Base-by-base conservation (phyloP, 805 yeast species). In the Saturnispora serradocipensis region DNA sequence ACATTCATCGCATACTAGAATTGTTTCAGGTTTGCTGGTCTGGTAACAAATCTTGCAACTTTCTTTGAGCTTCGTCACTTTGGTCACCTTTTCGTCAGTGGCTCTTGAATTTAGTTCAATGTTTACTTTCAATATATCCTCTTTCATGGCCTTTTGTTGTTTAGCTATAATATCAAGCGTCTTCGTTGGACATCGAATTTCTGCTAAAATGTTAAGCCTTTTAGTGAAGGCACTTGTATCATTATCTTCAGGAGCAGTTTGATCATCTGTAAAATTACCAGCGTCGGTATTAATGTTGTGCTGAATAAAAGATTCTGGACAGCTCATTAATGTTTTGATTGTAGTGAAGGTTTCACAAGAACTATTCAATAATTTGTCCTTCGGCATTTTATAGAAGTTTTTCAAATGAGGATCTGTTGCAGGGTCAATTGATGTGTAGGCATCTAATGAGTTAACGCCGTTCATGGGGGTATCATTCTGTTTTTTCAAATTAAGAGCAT, bases 1-100 rank as follows among this genome's bases (percentile, higher is more conserved):
- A 61, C 97, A 90, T 38, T 84, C 84, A 58, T 82, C 86, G 64
- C 97, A 90, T 5, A 79, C 61, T 22, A 84, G 64, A 3, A 80
- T 77, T 30, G 70, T 65, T 2, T 69, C 65, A 0, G 82, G 80
- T 8, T 73, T 64, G 49, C 72, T 71, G 50, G 68, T 65, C 11
- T 62, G 66, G 18, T 73, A 71, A 58, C 89, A 84, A 1, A 80
- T 53, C 13, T 57, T 59, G 48, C 70, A 66, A 11, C 60, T 51
- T 44, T 53, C 54, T 25, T 40, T 28, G 6, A 53, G 13, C 18
- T 25, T 28, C 67, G 55, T 48, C 3, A 49, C 42, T 6, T 20
- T 42, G 7, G 11, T 18, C n/a, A 39, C 32, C 18, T 43, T 18
- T 24, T 25, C 28, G 16, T 44, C 42, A 15, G 47, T 47, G 35